phyloP scores from a whole-genome alignment of 768 basidiomycete genomes.

The Lyophyllum decastes region DNA sequence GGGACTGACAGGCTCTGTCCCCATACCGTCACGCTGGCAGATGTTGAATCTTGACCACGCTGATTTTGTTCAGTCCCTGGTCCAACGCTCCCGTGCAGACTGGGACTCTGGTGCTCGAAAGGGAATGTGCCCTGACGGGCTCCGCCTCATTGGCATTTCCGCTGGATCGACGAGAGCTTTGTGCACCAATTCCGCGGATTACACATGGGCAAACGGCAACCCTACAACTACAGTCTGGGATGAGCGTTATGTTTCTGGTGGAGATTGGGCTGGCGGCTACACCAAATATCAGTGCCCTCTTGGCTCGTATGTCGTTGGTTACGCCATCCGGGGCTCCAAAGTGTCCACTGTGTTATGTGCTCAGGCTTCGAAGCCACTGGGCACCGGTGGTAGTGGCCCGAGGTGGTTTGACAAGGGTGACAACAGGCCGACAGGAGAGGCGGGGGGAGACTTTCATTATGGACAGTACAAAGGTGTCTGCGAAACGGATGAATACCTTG shows the following conservation, averaged over 20 bases:
- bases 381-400: constrained; percentile 9
- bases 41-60: constrained; percentile 18
- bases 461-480: constrained; percentile 12
- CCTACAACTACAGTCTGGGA: constrained; percentile 9
- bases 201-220: constrained; percentile 13
- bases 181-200: constrained; percentile 11
- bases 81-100: constrained; percentile 11
- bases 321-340: constrained; percentile 12
- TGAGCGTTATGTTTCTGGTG: constrained; percentile 12
- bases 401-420: constrained; percentile 16
- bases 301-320: constrained; percentile 13
- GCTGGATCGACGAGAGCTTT: constrained; percentile 12
- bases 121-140: constrained; percentile 18
- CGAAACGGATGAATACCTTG: constrained; percentile 15
- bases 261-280: constrained; percentile 17
- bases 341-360: constrained; percentile 16
- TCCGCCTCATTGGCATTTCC: constrained; percentile 16
- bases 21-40: constrained; percentile 11
- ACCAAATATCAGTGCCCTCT: constrained; percentile 18
- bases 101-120: constrained; percentile 18
- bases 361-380: constrained; percentile 4
- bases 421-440: constrained; percentile 5
- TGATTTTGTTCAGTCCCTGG: constrained; percentile 14
- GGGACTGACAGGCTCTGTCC: neutral
- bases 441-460: constrained; percentile 15